A percentile compares a stretch with the other conserved stretches of the same genome.
These are phyloP conservation scores for Plasmodiophora brassicae DNA, from an alignment of 208 protist genomes.

Conservation along the genomic window DNA sequence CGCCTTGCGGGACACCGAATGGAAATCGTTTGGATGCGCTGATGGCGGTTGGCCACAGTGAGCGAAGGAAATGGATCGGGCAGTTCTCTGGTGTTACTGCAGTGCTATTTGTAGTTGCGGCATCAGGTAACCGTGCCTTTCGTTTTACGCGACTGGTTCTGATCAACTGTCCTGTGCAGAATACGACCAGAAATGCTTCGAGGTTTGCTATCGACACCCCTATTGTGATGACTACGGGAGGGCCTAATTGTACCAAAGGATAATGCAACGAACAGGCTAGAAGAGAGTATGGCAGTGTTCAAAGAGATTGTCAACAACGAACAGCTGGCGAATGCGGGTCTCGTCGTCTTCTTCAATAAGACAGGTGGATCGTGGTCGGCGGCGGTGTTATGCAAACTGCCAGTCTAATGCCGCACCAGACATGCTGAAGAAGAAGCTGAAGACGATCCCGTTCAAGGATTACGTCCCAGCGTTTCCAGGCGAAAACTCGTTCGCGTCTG, in stretches of 20 bases:
- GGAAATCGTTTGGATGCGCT: too few relatives aligned
- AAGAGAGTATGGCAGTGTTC: background rate
- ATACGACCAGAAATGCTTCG: background rate
- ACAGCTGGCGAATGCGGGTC: background rate
- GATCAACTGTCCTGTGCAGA: background rate
- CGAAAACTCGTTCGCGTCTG: background rate
- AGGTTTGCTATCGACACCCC: too few relatives aligned
- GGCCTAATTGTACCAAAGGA: too few relatives aligned
- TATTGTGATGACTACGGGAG: too few relatives aligned
- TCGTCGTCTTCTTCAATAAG: background rate
- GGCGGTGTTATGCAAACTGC: too few relatives aligned
- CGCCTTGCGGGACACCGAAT: too few relatives aligned
- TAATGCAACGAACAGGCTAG: background rate
- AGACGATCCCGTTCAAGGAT: background rate
- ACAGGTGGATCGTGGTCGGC: background rate
- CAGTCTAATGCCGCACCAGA: background rate
- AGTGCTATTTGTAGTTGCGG: background rate
- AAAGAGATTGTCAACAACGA: background rate
- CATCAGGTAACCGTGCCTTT: background rate
- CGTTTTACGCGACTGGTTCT: background rate
- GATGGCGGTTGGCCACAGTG: too few relatives aligned
- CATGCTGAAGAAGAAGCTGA: background rate
- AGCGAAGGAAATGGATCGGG: constrained; percentile 24
- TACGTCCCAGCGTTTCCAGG: background rate
- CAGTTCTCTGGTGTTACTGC: background rate